Conservation (phyloP, 768 basidiomycete species). For the Naganishia kalamii region DNA sequence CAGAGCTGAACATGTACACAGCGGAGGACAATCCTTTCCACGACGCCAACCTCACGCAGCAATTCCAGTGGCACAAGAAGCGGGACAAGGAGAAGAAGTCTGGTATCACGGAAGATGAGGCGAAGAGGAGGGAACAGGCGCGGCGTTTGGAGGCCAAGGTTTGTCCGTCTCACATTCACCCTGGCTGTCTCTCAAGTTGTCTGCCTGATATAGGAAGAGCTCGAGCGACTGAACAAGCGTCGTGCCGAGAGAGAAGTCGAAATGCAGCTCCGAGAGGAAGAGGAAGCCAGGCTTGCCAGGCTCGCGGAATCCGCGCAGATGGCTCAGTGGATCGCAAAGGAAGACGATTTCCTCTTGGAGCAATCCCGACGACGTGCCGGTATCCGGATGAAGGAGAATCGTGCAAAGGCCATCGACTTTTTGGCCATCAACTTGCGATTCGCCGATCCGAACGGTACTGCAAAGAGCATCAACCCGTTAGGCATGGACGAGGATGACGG, state of each 20-base stretch:
- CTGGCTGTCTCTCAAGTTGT: neutral
- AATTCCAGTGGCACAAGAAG: conserved; percentile 99
- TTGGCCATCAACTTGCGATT: conserved; percentile 92
- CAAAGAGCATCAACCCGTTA: conserved; percentile 47
- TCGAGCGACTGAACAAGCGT: conserved; percentile 80
- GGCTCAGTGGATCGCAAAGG: conserved; percentile 96
- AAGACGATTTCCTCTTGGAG: conserved; percentile 93
- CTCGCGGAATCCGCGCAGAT: conserved; percentile 92
- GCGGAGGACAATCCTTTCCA: conserved; percentile 97
- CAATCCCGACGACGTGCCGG: conserved; percentile 84
- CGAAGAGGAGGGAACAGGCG: conserved; percentile 69
- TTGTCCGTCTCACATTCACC: neutral
- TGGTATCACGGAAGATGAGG: conserved; percentile 71
- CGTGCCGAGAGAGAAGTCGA: conserved; percentile 91
- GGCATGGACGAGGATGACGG: conserved; percentile 57
- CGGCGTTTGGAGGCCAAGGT: conserved; percentile 77
- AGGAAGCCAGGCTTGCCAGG: conserved; percentile 79
- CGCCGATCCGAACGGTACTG: conserved; percentile 55
- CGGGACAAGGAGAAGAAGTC: conserved; percentile 87
- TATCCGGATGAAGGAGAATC: conserved; percentile 89
- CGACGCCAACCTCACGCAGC: conserved; percentile 89
- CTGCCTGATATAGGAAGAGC: conserved; percentile 57
- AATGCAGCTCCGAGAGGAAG: conserved; percentile 78
- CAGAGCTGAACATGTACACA: conserved; percentile 89
- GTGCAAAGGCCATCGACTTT: conserved; percentile 98